Evolutionary conservation across 1,284 basidiomycete genomes (phyloP).

Genomic region (Ganoderma lucidum): DNA sequence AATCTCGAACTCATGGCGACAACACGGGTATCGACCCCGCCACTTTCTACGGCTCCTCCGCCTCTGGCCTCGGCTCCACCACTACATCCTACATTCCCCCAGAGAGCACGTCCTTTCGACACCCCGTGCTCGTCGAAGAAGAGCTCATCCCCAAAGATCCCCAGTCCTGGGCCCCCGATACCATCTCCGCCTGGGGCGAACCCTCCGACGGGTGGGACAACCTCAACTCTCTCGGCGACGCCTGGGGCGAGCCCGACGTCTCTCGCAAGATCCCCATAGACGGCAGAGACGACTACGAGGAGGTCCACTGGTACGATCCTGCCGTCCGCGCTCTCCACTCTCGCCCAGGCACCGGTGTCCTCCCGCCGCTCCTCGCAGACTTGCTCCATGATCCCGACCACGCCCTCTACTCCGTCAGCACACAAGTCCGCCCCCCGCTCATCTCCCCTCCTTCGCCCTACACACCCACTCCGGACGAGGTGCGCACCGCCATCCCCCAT

Average conservation of each 20-base stretch:
- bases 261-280: constrained; percentile 53
- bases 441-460: constrained; percentile 36
- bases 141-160: too few species aligned
- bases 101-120: too few species aligned
- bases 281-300: constrained; percentile 63
- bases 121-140: too few species aligned
- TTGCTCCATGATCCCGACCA: constrained; percentile 74
- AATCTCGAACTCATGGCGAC: too few species aligned
- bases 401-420: constrained; percentile 68
- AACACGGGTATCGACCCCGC: too few species aligned
- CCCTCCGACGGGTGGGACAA: too few species aligned
- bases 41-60: too few species aligned
- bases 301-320: constrained; percentile 72
- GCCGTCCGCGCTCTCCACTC: constrained; percentile 48
- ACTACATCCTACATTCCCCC: too few species aligned
- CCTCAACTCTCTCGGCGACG: too few species aligned
- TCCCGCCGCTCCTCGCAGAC: constrained; percentile 71
- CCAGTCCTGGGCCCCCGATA: too few species aligned
- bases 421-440: constrained; percentile 42
- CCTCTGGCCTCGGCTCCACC: too few species aligned
- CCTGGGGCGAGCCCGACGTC: constrained; percentile 32
- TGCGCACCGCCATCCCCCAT: constrained; percentile 74
- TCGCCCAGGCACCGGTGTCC: constrained; percentile 72
- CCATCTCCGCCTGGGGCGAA: too few species aligned
- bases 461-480: constrained; percentile 61